Percentiles rank a stretch among this genome's conserved stretches.
Conservation (phyloP, 2,329 filamentous ascomycete genomes). For the Diaporthe destruens region DNA sequence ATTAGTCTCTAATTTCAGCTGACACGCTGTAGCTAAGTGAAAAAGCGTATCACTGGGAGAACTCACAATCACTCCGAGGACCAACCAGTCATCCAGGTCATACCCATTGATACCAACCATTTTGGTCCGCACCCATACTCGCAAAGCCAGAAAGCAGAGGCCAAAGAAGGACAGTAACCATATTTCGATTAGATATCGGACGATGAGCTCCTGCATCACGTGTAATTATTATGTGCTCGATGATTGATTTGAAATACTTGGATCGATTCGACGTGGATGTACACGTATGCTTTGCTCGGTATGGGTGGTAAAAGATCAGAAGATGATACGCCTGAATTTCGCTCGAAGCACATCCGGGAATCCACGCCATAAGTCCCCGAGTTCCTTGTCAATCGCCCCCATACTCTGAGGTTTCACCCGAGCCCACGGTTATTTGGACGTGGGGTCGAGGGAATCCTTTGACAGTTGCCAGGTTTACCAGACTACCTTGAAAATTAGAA, state of each 20-base stretch:
- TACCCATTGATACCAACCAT: slow-evolving; percentile 8
- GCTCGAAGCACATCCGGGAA: neutral
- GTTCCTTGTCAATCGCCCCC: neutral
- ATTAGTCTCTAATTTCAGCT: neutral
- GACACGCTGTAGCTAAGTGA: neutral
- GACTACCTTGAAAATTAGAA: neutral
- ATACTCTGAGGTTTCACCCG: neutral
- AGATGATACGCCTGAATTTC: neutral
- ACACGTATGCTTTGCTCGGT: neutral
- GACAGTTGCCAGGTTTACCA: too few species aligned
- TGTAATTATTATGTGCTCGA: neutral
- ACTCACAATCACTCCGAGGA: neutral
- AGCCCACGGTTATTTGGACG: neutral
- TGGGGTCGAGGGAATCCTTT: neutral
- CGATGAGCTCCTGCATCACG: neutral
- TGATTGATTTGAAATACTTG: neutral
- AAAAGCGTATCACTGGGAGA: neutral
- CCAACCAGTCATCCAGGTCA: neutral
- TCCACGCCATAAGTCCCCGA: neutral
- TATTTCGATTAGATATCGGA: neutral
- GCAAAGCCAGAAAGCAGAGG: neutral
- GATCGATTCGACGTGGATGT: too few species aligned
- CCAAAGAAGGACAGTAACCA: slow-evolving; percentile 10
- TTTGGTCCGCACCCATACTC: slow-evolving; percentile 8
- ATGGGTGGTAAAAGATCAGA: neutral